Evolutionary conservation across 441 rosid species (phyloP).

Genomic region (Eugenia klotzschiana): DNA sequence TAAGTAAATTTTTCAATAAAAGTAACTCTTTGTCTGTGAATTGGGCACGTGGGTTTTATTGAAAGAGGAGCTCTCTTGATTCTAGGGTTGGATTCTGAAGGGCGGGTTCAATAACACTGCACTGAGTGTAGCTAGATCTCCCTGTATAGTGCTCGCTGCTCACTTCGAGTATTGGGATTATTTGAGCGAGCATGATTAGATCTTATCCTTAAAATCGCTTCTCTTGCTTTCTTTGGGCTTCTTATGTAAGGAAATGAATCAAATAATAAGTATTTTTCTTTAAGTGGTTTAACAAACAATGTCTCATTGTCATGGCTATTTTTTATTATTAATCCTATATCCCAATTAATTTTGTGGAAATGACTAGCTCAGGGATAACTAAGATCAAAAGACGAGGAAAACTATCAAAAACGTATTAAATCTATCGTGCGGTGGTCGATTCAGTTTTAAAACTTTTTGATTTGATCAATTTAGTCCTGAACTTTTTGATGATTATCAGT

Average conservation of each 20-base stretch:
- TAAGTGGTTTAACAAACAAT: not conserved
- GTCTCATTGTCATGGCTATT: not conserved
- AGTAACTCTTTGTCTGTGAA: not conserved
- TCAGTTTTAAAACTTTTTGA: rapidly evolving
- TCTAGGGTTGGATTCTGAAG: not conserved
- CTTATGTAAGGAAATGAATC: not conserved
- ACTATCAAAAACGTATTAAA: not conserved
- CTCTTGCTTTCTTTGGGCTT: not conserved
- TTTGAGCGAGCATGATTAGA: not conserved
- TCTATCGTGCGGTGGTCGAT: rapidly evolving
- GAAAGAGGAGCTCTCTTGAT: not conserved
- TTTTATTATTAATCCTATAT: not conserved
- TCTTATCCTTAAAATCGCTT: not conserved
- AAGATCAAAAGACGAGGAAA: not conserved
- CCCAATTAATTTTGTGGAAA: not conserved
- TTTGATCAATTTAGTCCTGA: rapidly evolving
- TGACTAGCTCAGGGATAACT: not conserved
- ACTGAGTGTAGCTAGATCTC: not conserved
- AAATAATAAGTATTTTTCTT: not conserved
- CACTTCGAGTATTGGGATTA: not conserved
- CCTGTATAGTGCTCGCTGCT: not conserved
- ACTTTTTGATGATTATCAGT: not conserved
- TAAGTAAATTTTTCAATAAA: not conserved
- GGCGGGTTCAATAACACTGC: not conserved
- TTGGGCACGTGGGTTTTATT: not conserved